Base-by-base conservation (phyloP, 805 yeast species). In the Debaryomyces tyrocola region DNA sequence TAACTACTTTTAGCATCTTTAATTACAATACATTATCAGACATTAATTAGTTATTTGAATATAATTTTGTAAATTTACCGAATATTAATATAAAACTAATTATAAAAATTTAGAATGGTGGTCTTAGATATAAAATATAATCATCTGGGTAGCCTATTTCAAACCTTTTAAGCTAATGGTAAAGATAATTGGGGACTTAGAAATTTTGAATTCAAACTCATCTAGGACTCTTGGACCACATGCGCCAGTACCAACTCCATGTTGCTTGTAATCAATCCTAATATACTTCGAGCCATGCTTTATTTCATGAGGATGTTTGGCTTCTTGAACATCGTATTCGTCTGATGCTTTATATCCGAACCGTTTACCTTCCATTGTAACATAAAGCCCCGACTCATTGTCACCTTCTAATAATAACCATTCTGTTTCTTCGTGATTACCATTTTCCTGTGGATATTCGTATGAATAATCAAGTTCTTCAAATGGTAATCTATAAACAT, bases 381-480 rank as follows among this genome's bases (percentile, higher is more conserved):
- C 38, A 27, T 47, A 40, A 6, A 49, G 40, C 9, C 47, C 55
- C 9, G 18, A 11, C 10, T 47, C 20, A 8, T 43, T 31, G 10
- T 21, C 41, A n/a, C 33, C 37, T 31, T 47, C 45, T n/a, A 48
- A 28, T 17, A 41, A 33, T 10, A 61, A 47, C 70, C 69, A 66
- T 12, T 61, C 52, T 9, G 67, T 62, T 37, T 59, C 69, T 20
- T 55, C 51, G 28, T 64, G 64, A 47, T 67, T 68, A 21, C 72
- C 71, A 43, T 60, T 62, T 37, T 67, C 72, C 50, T 68, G 73
- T 1, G 73, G 72, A 34, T 55, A 63, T 12, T 67, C 70, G 47
- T 67, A 67, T 21, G 40, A 39, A 35, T 51, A 55, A 42, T 57
- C 60, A 17, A 64, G 49, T 0, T 54, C 52, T 4, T 38, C 47